Percentiles rank a stretch among this genome's conserved stretches.
These are phyloP conservation scores for Xylaria palmicola DNA, from an alignment of 495 filamentous ascomycete species.

Conservation along the genomic window DNA sequence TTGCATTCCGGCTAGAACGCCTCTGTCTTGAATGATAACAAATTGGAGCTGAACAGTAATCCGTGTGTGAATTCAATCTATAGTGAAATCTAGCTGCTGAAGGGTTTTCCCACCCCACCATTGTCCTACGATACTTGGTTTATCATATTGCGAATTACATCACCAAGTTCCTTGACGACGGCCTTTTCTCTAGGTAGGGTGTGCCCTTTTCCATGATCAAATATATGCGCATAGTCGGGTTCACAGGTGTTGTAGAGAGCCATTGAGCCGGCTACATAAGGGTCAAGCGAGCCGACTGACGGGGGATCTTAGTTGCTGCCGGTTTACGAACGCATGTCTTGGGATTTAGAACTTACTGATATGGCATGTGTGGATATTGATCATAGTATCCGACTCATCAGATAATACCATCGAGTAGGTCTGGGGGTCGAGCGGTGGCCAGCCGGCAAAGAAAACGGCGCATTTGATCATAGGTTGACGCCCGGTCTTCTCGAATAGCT, in stretches of 20 bases:
- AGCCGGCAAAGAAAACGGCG: slow-evolving; percentile 57
- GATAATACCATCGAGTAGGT: slow-evolving; percentile 46
- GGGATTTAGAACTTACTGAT: slow-evolving; percentile 49
- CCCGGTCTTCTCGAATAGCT: slow-evolving; percentile 43
- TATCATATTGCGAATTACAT: slow-evolving; percentile 44
- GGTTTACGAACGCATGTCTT: not conserved
- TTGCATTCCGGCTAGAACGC: not conserved
- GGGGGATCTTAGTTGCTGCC: slow-evolving; percentile 17
- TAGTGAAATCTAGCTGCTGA: not conserved
- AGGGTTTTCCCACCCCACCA: not conserved
- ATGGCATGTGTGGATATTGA: slow-evolving; percentile 58
- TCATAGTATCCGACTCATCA: slow-evolving; percentile 53
- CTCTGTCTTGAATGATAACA: no score
- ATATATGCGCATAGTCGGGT: slow-evolving; percentile 53
- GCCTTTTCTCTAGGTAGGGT: slow-evolving; percentile 52
- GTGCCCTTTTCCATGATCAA: slow-evolving; percentile 60
- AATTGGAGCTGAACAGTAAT: no score
- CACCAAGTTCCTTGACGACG: slow-evolving; percentile 50
- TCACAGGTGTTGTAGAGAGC: slow-evolving; percentile 61
- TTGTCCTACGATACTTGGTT: slow-evolving; percentile 15
- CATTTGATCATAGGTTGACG: slow-evolving; percentile 53
- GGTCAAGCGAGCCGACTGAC: slow-evolving; percentile 55
- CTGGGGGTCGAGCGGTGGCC: slow-evolving; percentile 53
- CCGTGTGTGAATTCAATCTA: slow-evolving; percentile 7
- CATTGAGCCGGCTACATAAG: slow-evolving; percentile 55